Conservation (phyloP, 176 grass and related monocot genomes). For the Poa annua region DNA sequence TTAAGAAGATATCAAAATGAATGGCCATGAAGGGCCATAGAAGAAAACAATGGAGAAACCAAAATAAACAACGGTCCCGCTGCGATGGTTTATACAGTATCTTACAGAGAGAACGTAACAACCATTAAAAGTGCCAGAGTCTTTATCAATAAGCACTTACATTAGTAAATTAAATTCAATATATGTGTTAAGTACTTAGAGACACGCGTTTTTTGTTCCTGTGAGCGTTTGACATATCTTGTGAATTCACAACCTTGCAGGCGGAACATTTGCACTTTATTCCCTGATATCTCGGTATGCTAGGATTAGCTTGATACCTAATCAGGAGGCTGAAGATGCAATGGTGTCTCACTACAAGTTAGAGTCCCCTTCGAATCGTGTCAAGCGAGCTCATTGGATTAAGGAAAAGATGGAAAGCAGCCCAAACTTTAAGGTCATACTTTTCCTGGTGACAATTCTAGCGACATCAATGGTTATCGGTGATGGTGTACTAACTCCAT, state of each 20-base stretch:
- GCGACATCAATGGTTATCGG: slow-evolving; percentile 90
- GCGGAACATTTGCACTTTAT: slow-evolving; percentile 82
- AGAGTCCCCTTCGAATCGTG: slow-evolving; percentile 43
- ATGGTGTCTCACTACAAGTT: slow-evolving; percentile 65
- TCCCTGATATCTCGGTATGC: slow-evolving; percentile 79
- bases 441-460: slow-evolving; percentile 72
- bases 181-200: not conserved
- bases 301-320: slow-evolving; percentile 73
- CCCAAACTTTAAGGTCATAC: slow-evolving; percentile 47
- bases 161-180: slow-evolving; percentile 15
- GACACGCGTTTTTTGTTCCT: slow-evolving; percentile 8
- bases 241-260: slow-evolving; percentile 44
- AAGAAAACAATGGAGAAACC: not conserved
- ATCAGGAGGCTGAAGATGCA: slow-evolving; percentile 74
- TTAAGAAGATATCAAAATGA: slow-evolving; percentile 5
- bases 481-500: slow-evolving; percentile 76
- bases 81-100: not conserved
- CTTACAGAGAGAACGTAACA: not conserved
- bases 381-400: slow-evolving; percentile 54
- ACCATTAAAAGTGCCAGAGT: not conserved
- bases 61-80: not conserved
- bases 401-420: slow-evolving; percentile 66
- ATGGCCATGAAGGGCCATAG: not conserved
- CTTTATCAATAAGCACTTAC: not conserved
- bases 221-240: slow-evolving; percentile 20